Conservation (phyloP, 2,329 filamentous ascomycete genomes). For the Rasamsonia emersonii region DNA sequence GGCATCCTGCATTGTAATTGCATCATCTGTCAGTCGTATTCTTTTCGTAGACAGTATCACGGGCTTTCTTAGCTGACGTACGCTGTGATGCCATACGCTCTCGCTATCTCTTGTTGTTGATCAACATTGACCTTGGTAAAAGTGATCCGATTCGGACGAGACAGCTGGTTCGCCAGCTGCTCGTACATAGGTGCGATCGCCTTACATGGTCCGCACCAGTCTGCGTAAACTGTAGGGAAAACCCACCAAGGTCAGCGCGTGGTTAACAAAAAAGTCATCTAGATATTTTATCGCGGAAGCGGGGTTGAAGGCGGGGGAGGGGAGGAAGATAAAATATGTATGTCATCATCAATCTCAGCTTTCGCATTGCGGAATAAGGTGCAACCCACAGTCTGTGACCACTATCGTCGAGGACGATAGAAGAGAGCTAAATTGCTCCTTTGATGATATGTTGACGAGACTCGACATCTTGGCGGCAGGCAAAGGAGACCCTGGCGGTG, state of each 20-base stretch:
- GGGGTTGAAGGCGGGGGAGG: slow-evolving; percentile 7
- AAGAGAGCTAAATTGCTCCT: slow-evolving; percentile 57
- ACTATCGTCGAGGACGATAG: slow-evolving; percentile 69
- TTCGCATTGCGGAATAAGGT: not conserved
- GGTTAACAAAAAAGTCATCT: slow-evolving; percentile 16
- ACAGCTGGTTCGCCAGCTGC: slow-evolving; percentile 61
- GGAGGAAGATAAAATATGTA: too few relatives aligned
- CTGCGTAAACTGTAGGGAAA: slow-evolving; percentile 62
- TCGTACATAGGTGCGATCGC: slow-evolving; percentile 77
- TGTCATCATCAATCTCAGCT: slow-evolving; percentile 1
- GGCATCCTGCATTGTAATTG: slow-evolving; percentile 70
- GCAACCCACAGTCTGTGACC: slow-evolving; percentile 73
- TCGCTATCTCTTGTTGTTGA: slow-evolving; percentile 61
- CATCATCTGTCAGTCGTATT: slow-evolving; percentile 2
- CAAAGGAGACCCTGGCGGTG: slow-evolving; percentile 10
- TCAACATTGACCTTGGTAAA: slow-evolving; percentile 88
- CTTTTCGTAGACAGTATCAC: not conserved
- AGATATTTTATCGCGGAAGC: slow-evolving; percentile 3
- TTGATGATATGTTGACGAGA: slow-evolving; percentile 50
- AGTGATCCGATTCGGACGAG: slow-evolving; percentile 62
- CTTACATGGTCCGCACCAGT: slow-evolving; percentile 79
- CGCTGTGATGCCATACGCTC: slow-evolving; percentile 63
- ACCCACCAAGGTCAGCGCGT: not conserved
- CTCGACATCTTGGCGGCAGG: slow-evolving; percentile 29
- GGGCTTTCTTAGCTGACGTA: slow-evolving; percentile 27